Conservation (phyloP, 441 rosid genomes). For the Pelargonium exstipulatum region DNA sequence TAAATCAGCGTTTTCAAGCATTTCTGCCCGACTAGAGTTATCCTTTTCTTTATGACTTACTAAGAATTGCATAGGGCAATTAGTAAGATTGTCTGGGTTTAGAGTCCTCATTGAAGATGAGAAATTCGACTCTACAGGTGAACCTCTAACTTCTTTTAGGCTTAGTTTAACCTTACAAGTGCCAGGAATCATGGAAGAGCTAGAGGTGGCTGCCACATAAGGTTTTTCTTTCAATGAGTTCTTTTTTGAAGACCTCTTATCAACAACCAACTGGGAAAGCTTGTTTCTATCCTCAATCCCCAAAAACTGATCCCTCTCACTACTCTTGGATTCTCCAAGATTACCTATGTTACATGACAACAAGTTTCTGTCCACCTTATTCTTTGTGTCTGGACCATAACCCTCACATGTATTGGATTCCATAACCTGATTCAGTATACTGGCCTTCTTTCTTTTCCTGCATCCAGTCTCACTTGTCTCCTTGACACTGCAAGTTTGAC, state of each 20-base stretch:
- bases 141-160: conserved; percentile 5
- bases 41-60: background rate
- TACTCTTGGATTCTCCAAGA: background rate
- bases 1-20: conserved; percentile 2
- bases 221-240: conserved; percentile 1
- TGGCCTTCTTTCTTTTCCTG: conserved; percentile 8
- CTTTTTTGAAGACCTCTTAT: conserved; percentile 5
- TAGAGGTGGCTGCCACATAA: conserved; percentile 8
- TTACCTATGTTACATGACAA: background rate
- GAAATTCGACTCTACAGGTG: background rate
- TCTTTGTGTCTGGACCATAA: conserved; percentile 1
- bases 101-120: conserved; percentile 6
- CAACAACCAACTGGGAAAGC: background rate
- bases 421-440: background rate
- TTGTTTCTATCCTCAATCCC: background rate
- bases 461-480: conserved; percentile 4
- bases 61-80: conserved; percentile 5
- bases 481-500: conserved; percentile 5
- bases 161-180: conserved; percentile 8
- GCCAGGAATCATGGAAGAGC: conserved; percentile 8
- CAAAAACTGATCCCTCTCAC: background rate
- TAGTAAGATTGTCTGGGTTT: conserved; percentile 7
- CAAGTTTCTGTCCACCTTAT: background rate
- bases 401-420: conserved; percentile 7
- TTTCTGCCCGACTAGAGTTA: conserved; percentile 1